Base-by-base conservation (phyloP, 495 filamentous ascomycete species). In the Margaritispora aquatica region DNA sequence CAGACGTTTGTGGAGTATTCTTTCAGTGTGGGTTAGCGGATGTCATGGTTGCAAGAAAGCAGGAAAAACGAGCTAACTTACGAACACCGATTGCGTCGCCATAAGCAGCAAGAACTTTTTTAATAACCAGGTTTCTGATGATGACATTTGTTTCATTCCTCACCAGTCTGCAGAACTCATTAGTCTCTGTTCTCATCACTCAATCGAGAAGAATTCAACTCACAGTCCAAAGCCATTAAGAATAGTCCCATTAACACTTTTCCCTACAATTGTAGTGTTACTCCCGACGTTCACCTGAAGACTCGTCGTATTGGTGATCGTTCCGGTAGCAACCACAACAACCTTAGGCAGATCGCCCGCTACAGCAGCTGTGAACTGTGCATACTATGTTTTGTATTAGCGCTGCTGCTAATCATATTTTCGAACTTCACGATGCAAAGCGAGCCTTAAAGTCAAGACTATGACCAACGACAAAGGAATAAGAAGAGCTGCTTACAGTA, bases 351-450 rank as follows among this genome's bases (percentile, higher is more conserved):
- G n/a, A n/a, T n/a, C 70, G 26, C 75, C 73, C 1, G 59, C 62
- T 38, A 78, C 81, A n/a, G 80, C 82, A 0, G 72, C 65, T 1
- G 74, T 75, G 64, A 85, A 79, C 22, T 73, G 70, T 19, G 79
- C 77, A 29, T 82, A 79, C 1, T n/a, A n/a, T n/a, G n/a, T n/a
- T n/a, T n/a, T n/a, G n/a, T n/a, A n/a, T n/a, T n/a, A n/a, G n/a
- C n/a, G n/a, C n/a, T n/a, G n/a, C n/a, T n/a, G n/a, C n/a, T n/a
- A n/a, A n/a, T n/a, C n/a, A n/a, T n/a, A n/a, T n/a, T n/a, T n/a
- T n/a, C n/a, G n/a, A n/a, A n/a, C n/a, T n/a, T n/a, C n/a, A n/a
- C n/a, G n/a, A n/a, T n/a, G n/a, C n/a, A n/a, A n/a, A n/a, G n/a
- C n/a, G n/a, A n/a, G n/a, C n/a, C n/a, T n/a, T n/a, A n/a, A n/a